Base-by-base conservation (phyloP, 2,329 filamentous ascomycete species). In the Helicocarpus griseus region DNA sequence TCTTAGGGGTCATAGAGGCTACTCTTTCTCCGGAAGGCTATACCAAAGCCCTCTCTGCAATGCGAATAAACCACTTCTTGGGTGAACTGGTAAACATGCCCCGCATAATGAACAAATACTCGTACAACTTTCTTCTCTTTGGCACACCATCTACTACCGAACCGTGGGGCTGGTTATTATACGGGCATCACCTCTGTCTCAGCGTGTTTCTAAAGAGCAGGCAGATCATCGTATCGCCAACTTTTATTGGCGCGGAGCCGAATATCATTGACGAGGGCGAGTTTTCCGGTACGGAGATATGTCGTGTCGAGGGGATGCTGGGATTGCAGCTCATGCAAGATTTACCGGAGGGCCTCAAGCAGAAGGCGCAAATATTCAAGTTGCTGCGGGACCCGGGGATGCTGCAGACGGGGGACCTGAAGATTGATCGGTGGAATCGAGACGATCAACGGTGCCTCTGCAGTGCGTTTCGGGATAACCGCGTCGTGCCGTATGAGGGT, bases 191-290 rank as follows among this genome's bases (percentile, higher is more conserved):
- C 59, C 73, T 91, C 2, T 88, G 85, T 58, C 74, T 90, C 2
- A 83, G 82, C 59, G 75, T 86, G 21, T 85, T 89, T 62, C 74
- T 89, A 51, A 78, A 82, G 61, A 73, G 73, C 29, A 67, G 70
- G 0, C 83, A 88, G 63, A 81, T 89, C 47, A 71, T 88, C 41
- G 73, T 88, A 2, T 81, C 80, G 0, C 87, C 87, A 0, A 87
- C 82, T 69, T 91, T 91, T 67, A 88, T 85, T 0, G 87, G 87
- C 50, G 87, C 87, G 0, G 87, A 91, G 66, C 87, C 87, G 0
- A 89, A 90, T 59, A 61, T 82, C 33, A 86, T 89, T 58, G 86
- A 89, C 57, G 65, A 67, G 0, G 85, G 85, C 0, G 77, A 76
- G 0, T 76, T 81, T 63, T 68, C 69, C 1, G 86, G 85, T 5